Evolutionary conservation across 495 filamentous ascomycete species (phyloP), one percentile per base, ranked within the genome.

Genomic region (Penicillium coprophilum): DNA sequence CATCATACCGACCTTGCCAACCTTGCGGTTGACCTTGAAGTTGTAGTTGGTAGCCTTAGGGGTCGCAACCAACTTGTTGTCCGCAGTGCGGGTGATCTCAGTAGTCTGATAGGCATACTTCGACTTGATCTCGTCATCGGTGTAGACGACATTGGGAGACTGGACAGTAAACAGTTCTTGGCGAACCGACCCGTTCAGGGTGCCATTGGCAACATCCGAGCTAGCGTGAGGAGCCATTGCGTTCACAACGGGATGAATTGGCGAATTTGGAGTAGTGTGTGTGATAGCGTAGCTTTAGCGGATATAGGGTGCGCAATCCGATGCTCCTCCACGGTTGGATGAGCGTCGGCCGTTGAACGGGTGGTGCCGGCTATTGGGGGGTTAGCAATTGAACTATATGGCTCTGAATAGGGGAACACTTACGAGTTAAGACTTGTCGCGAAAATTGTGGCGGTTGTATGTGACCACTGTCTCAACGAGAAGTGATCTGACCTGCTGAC

Each of bases 31-130:
- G 67, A 94, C 88, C 83, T 96, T 96, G 89, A 98, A 97, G 79
- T 97, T 85, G 74, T 97, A 97, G 61, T 86, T 76, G 55, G 87
- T 91, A 75, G 96, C 87, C 80, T 90, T 89, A 62, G 94, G 94
- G 41, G 83, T 85, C 56, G 90, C 94, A 47, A 91, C 84, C 70
- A 87, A 85, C 72, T 89, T 88, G 72, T 91, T 91, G 68, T 89
- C 82, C 60, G 82, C 80, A 63, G 76, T 81, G 62, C 85, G 77
- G 54, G 83, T 85, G 66, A 97, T 86, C 55, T 83, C 83, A 46
- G 92, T 96, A 62, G 93, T 96, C 69, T 92, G 91, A 76, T 98
- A 98, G 51, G 90, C 92, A 80, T 97, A 97, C 78, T 88, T 92
- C 80, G 87, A 93, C 65, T 84, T 87, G 82, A 98, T 97, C 72